phyloP scores from a whole-genome alignment of 116 monocot genomes.

The Iris pallida region DNA sequence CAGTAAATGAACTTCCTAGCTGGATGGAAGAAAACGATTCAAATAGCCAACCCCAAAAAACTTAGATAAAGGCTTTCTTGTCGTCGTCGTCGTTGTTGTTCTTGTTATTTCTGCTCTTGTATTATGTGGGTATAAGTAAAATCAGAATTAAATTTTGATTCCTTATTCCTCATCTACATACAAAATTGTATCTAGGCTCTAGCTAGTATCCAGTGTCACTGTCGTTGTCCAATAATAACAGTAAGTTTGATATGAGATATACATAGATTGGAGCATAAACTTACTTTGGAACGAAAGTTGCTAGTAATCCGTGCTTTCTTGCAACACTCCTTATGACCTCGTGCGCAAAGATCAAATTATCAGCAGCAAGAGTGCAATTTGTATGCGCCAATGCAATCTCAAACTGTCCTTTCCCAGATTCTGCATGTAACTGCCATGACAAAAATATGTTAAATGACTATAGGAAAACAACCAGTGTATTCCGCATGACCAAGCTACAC shows the following conservation, averaged over 20 bases:
- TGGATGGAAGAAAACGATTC: too few relatives aligned
- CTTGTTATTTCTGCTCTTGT: too few relatives aligned
- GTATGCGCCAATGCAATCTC: conserved; percentile 67
- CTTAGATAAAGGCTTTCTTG: too few relatives aligned
- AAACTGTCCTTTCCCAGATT: conserved; percentile 93
- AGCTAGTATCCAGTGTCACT: too few relatives aligned
- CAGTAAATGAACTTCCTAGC: too few relatives aligned
- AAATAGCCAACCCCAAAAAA: too few relatives aligned
- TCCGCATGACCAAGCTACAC: background rate
- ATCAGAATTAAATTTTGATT: too few relatives aligned
- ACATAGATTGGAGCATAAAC: conserved; percentile 7
- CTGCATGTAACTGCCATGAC: conserved; percentile 76
- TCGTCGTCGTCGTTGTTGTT: too few relatives aligned
- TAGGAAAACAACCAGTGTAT: background rate
- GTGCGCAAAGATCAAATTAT: conserved; percentile 74
- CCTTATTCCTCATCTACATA: too few relatives aligned
- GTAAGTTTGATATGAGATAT: background rate
- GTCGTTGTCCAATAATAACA: too few relatives aligned
- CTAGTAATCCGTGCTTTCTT: conserved; percentile 79
- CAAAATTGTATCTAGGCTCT: too few relatives aligned
- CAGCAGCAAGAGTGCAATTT: conserved; percentile 63
- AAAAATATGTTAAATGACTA: conserved; percentile 7
- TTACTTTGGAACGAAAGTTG: conserved; percentile 95
- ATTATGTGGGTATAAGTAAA: too few relatives aligned
- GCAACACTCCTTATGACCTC: conserved; percentile 76